Evolutionary conservation across 106 monocot genomes (phyloP), one percentile per base, ranked within the genome.

Genomic region (Acanthochlamys bracteata): DNA sequence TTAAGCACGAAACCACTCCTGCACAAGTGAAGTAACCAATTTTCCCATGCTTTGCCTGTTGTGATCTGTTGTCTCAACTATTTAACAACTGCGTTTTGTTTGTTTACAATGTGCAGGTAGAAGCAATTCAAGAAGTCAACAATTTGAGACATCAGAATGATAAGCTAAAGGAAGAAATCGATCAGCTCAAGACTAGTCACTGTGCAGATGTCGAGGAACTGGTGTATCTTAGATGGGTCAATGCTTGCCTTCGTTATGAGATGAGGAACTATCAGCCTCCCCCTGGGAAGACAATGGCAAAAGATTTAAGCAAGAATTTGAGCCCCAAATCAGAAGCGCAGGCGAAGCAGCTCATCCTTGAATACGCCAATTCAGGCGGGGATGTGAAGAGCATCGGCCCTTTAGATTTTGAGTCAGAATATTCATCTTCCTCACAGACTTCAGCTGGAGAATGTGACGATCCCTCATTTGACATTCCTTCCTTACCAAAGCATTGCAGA

Each of bases 201-300:
- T 93, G 66, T 53, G 51, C 73, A 12, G 81, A 86, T 42, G 72
- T 89, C 8, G 89, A 89, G 65, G 86, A 93, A 42, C 55, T 93
- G 20, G 86, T 93, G 16, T 89, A 93, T 63, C 89, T 93, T 25
- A 79, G 77, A 61, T 86, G 93, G 93, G 54, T 93, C 55, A 89
- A 93, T 69, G 93, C 93, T 42, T 89, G 93, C 77, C 60, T 93
- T 26, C 66, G 93, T 25, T 75, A 93, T 42, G 93, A 93, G 42
- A 56, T 86, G 40, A 75, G 76, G 39, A 79, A 81, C 27, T 74
- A 68, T 67, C 74, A 84, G 47, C 67, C 77, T 4, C 39, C 72
- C 54, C 66, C 62, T 42, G 80, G 76, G 39, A 73, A 74, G 72
- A 53, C 63, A 24, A 53, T 47, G 11, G 93, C 93, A 25, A 78